Evolutionary conservation across 768 basidiomycete genomes (phyloP).

Genomic region (Phaffia tasmanica): DNA sequence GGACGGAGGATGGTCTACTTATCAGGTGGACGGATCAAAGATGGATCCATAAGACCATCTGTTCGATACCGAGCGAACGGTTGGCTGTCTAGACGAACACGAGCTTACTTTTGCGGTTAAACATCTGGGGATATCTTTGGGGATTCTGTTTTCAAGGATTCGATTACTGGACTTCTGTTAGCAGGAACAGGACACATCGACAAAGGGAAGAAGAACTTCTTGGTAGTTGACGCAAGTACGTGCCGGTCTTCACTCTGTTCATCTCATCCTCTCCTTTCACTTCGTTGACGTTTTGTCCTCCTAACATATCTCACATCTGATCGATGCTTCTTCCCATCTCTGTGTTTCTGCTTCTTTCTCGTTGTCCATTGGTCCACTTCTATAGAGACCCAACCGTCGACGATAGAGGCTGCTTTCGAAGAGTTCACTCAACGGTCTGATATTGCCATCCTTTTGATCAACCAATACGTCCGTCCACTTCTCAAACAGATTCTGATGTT

Average conservation of each 20-base stretch:
- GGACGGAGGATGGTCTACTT: neutral
- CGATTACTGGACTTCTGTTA: conserved; percentile 86
- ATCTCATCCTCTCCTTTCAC: neutral
- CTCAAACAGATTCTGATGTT: neutral
- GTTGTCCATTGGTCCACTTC: neutral
- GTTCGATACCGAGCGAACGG: neutral
- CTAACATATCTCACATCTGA: neutral
- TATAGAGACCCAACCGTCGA: conserved; percentile 76
- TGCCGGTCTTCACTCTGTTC: conserved; percentile 16
- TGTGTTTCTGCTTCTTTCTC: neutral
- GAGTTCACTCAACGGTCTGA: conserved; percentile 91
- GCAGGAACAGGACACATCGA: conserved; percentile 90
- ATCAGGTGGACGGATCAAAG: neutral
- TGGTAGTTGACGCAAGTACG: conserved; percentile 86
- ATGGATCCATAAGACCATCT: too few relatives aligned
- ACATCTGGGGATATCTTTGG: too few relatives aligned
- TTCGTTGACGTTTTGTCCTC: neutral
- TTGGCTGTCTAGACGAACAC: neutral
- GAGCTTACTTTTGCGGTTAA: neutral
- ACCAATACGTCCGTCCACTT: conserved; percentile 73
- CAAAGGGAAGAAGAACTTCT: conserved; percentile 92
- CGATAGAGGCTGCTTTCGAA: conserved; percentile 83
- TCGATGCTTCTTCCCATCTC: neutral
- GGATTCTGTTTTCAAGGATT: conserved; percentile 52
- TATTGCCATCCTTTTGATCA: conserved; percentile 90